Percentiles rank a stretch among this genome's conserved stretches.
Evolutionary conservation across 129 eudicot species (phyloP).

Genomic region (Pseudognaphalium luteoalbum): DNA sequence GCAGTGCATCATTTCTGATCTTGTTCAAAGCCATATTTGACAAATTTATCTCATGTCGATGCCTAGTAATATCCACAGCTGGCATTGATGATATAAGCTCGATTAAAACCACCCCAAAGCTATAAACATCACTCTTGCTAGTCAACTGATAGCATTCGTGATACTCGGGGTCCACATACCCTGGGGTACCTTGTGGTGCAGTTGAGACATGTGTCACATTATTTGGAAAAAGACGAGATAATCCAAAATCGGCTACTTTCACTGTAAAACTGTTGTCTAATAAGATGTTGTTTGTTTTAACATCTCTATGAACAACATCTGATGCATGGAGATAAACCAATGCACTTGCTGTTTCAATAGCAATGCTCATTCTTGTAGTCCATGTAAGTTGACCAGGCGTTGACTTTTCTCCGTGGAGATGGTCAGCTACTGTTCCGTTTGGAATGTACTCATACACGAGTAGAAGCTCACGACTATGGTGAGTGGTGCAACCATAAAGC

Average conservation of each 20-base stretch:
- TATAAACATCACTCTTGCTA: constrained; percentile 67
- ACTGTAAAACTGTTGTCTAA: constrained; percentile 61
- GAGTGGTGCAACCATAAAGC: constrained; percentile 82
- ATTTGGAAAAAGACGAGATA: constrained; percentile 66
- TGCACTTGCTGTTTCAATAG: constrained; percentile 71
- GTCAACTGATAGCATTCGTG: constrained; percentile 75
- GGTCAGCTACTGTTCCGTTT: constrained; percentile 85
- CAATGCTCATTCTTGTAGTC: constrained; percentile 63
- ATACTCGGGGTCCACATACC: constrained; percentile 88
- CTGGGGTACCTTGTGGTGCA: constrained; percentile 88
- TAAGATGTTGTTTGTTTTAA: constrained; percentile 69
- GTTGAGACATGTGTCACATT: constrained; percentile 81
- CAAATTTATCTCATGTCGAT: constrained; percentile 65
- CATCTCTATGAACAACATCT: constrained; percentile 69
- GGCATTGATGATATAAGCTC: constrained; percentile 84
- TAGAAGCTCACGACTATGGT: constrained; percentile 59
- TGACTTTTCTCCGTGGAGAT: constrained; percentile 62
- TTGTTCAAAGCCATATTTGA: constrained; percentile 63
- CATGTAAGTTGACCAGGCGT: constrained; percentile 51
- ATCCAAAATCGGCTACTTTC: constrained; percentile 88
- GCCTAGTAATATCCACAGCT: constrained; percentile 77
- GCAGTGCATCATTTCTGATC: constrained; percentile 48
- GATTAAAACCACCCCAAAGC: constrained; percentile 75
- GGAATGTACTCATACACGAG: constrained; percentile 81
- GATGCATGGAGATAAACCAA: constrained; percentile 78